These are phyloP conservation scores for Termitomyces sp. DNA, from an alignment of 768 basidiomycete species.

Conservation along the genomic window DNA sequence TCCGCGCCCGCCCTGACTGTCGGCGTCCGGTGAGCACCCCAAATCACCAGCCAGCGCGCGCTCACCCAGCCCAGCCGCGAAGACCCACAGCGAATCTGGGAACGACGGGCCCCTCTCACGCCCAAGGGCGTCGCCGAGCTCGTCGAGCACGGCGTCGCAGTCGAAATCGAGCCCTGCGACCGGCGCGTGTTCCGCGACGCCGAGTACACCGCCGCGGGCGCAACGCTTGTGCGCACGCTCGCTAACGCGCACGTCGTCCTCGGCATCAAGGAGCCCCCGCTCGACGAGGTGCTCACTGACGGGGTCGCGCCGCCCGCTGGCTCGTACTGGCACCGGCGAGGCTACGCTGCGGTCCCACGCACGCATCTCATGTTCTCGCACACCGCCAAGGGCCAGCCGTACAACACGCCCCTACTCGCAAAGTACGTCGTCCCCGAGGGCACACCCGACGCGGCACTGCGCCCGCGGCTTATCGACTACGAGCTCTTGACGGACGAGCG, in stretches of 20 bases:
- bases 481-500: constrained; percentile 64
- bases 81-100: neutral
- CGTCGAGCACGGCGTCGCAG: neutral
- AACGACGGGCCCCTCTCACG: neutral
- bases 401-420: constrained; percentile 77
- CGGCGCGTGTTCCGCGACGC: constrained; percentile 63
- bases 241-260: constrained; percentile 65
- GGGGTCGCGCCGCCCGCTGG: constrained; percentile 20
- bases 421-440: constrained; percentile 40
- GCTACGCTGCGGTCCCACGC: constrained; percentile 26
- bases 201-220: constrained; percentile 65
- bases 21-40: neutral
- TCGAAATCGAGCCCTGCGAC: neutral
- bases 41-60: too few species aligned
- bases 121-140: neutral
- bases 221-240: constrained; percentile 39
- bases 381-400: constrained; percentile 81
- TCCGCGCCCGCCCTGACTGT: neutral
- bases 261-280: constrained; percentile 77
- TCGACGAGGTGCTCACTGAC: constrained; percentile 51
- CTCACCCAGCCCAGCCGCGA: neutral
- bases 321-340: neutral
- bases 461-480: constrained; percentile 71
- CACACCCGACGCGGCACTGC: neutral
- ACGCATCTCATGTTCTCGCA: constrained; percentile 93